phyloP scores from a whole-genome alignment of 1,139 yeast genomes.

The Taphrina betulina region DNA sequence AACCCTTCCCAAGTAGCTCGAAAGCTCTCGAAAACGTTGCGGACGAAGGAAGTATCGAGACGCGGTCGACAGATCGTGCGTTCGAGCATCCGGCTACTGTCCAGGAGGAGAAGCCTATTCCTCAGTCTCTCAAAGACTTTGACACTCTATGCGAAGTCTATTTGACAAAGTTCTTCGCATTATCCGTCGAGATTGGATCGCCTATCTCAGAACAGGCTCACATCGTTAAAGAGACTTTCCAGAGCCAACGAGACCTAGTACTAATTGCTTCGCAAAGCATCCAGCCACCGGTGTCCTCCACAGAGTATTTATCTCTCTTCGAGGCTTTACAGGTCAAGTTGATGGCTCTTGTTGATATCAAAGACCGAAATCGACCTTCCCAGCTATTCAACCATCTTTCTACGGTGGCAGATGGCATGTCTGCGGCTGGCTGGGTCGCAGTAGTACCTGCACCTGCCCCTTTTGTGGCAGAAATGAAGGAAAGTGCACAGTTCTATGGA shows the following conservation, averaged over 20 bases:
- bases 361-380: conserved; percentile 73
- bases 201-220: conserved; percentile 39
- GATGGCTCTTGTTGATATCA: conserved; percentile 58
- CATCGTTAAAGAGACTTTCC: conserved; percentile 57
- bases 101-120: not conserved
- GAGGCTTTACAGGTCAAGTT: conserved; percentile 67
- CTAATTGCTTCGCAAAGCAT: conserved; percentile 58
- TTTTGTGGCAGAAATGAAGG: conserved; percentile 77
- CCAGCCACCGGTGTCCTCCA: conserved; percentile 56
- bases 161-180: not conserved
- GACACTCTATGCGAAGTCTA: not conserved
- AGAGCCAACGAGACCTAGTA: conserved; percentile 59
- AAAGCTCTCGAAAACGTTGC: not conserved
- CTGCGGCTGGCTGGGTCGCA: conserved; percentile 88
- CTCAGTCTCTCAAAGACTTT: not conserved
- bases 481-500: conserved; percentile 90
- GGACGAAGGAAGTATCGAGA: not conserved
- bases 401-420: conserved; percentile 83
- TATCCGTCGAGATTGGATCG: conserved; percentile 5
- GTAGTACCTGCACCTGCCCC: conserved; percentile 68
- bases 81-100: not conserved
- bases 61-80: too few relatives aligned
- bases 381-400: conserved; percentile 68
- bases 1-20: too few relatives aligned
- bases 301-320: conserved; percentile 53